Evolutionary conservation across 176 grass and related monocot genomes (phyloP).

Genomic region (Urochloa ruziziensis): DNA sequence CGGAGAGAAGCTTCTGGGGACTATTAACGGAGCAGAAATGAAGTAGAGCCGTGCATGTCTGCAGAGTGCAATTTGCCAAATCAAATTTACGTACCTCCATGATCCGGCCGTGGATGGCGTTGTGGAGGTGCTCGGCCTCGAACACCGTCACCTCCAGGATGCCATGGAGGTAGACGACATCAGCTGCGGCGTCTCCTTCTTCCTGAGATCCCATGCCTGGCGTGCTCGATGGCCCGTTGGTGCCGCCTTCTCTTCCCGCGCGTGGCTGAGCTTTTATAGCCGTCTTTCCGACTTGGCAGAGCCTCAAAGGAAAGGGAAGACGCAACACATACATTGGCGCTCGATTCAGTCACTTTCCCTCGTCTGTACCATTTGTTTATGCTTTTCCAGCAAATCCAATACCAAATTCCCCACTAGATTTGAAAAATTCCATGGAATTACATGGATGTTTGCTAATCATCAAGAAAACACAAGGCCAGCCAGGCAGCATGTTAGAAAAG

Average conservation of each 20-base stretch:
- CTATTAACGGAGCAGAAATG: neutral
- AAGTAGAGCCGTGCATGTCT: neutral
- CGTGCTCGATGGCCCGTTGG: neutral
- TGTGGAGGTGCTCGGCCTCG: conserved; percentile 65
- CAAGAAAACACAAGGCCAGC: neutral
- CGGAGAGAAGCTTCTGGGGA: neutral
- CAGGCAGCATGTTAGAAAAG: conserved; percentile 1
- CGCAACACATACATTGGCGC: neutral
- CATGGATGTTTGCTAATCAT: neutral
- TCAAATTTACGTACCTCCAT: conserved; percentile 42
- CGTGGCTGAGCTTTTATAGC: conserved; percentile 25
- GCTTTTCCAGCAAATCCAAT: conserved; percentile 8
- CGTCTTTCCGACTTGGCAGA: neutral
- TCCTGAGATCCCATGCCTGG: conserved; percentile 24
- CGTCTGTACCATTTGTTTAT: neutral
- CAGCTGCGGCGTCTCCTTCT: neutral
- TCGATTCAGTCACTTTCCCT: conserved; percentile 23
- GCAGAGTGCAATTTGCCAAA: neutral
- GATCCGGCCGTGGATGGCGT: conserved; percentile 46
- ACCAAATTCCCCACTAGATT: neutral
- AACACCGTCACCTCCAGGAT: conserved; percentile 68
- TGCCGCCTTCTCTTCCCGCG: neutral
- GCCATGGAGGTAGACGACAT: conserved; percentile 65
- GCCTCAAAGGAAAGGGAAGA: conserved; percentile 19
- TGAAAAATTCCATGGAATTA: neutral